Percentiles rank a stretch among this genome's conserved stretches.
These are phyloP conservation scores for Cymbopogon citratus DNA, from an alignment of 176 grass and related monocot species.

Conservation along the genomic window DNA sequence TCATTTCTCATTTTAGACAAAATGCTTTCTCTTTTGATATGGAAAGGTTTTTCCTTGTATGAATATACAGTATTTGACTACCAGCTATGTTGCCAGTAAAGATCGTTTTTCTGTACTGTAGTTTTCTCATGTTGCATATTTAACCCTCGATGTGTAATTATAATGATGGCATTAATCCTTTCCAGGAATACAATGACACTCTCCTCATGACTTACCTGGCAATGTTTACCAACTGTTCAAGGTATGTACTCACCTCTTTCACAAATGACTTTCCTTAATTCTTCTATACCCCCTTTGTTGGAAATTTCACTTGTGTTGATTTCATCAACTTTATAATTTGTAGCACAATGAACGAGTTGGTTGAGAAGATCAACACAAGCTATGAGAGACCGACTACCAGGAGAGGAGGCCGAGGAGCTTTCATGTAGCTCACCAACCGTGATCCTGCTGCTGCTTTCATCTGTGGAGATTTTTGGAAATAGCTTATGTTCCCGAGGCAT, in stretches of 20 bases:
- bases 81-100: background rate
- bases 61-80: background rate
- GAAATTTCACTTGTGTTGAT: background rate
- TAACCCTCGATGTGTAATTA: background rate
- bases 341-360: slow-evolving; percentile 93
- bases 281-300: background rate
- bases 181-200: slow-evolving; percentile 96
- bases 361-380: slow-evolving; percentile 83
- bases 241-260: slow-evolving; percentile 31
- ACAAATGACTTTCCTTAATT: no score
- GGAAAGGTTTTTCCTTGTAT: background rate
- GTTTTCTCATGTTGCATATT: slow-evolving; percentile 4
- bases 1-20: background rate
- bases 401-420: slow-evolving; percentile 86
- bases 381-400: slow-evolving; percentile 65
- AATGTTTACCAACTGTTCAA: slow-evolving; percentile 93
- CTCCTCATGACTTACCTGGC: slow-evolving; percentile 97
- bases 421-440: slow-evolving; percentile 44
- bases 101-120: background rate
- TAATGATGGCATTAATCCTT: slow-evolving; percentile 16
- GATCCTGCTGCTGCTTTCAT: background rate
- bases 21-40: background rate
- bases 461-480: slow-evolving; percentile 21
- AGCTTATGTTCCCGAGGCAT: slow-evolving; percentile 9
- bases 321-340: background rate